Evolutionary conservation across 345 rosid genomes (phyloP).

Genomic region (Aegle marmelos): DNA sequence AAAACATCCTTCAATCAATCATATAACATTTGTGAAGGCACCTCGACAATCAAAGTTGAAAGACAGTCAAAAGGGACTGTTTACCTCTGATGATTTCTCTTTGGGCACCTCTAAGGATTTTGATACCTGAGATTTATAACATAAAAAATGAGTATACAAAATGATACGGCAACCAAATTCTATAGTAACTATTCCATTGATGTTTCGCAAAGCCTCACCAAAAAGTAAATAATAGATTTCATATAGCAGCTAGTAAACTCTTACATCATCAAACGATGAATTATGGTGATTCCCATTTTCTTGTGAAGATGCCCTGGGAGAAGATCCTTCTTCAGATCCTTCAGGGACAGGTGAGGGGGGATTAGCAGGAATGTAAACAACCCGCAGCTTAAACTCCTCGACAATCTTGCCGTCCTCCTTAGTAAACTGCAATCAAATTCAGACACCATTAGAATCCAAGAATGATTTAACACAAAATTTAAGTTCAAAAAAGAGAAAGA

Average conservation of each 20-base stretch:
- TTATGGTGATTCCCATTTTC: conserved; percentile 47
- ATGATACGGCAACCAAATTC: not conserved
- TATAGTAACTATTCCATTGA: not conserved
- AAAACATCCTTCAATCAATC: not conserved
- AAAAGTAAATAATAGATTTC: not conserved
- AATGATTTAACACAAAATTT: not conserved
- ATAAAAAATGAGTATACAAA: conserved; percentile 2
- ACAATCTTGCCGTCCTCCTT: conserved; percentile 54
- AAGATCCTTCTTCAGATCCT: conserved; percentile 84
- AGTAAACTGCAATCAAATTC: conserved; percentile 50
- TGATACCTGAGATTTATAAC: conserved; percentile 42
- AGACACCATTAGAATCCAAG: not conserved
- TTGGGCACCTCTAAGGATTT: conserved; percentile 54
- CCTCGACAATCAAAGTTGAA: not conserved
- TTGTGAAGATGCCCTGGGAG: conserved; percentile 52
- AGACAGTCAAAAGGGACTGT: conserved; percentile 1
- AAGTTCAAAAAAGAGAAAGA: not conserved
- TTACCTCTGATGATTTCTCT: conserved; percentile 62
- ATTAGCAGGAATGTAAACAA: conserved; percentile 72
- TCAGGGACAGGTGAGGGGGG: conserved; percentile 92
- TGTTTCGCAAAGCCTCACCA: not conserved
- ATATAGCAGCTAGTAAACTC: conserved; percentile 12
- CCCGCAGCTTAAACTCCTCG: conserved; percentile 77
- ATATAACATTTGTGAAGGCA: not conserved
- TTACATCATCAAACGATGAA: conserved; percentile 48